phyloP scores from a whole-genome alignment of 228 moss, liverwort and hornwort species.

The Sphagnum fallax region DNA sequence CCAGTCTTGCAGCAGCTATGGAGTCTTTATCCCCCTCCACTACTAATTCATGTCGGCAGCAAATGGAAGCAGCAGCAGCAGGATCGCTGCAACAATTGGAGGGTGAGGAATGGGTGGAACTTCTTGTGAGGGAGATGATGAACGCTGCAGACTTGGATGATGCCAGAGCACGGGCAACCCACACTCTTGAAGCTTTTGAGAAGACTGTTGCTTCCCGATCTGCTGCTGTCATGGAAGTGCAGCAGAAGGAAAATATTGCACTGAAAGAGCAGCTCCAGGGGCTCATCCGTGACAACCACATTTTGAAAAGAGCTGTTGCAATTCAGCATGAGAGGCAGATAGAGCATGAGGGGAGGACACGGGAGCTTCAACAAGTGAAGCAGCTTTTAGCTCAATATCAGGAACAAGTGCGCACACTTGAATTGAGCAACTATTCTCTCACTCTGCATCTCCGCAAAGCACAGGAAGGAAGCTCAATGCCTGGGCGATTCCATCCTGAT shows the following conservation, averaged over 20 bases:
- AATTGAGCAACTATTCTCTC: constrained; percentile 83
- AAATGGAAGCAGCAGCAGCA: constrained; percentile 21
- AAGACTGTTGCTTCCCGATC: constrained; percentile 60
- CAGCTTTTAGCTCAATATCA: constrained; percentile 74
- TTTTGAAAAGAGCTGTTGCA: constrained; percentile 79
- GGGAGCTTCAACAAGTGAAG: constrained; percentile 76
- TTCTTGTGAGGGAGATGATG: constrained; percentile 80
- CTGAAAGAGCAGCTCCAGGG: constrained; percentile 88
- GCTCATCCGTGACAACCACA: constrained; percentile 75
- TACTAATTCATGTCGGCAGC: constrained; percentile 4
- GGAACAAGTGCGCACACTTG: constrained; percentile 79
- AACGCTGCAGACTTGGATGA: constrained; percentile 64
- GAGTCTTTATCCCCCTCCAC: neutral
- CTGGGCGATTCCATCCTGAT: constrained; percentile 90
- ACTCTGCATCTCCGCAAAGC: constrained; percentile 87
- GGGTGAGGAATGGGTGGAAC: constrained; percentile 84
- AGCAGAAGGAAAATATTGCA: constrained; percentile 63
- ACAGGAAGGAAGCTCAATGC: constrained; percentile 91
- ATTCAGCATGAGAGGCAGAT: constrained; percentile 90
- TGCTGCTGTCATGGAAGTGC: constrained; percentile 27
- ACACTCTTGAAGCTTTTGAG: constrained; percentile 79
- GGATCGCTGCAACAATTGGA: constrained; percentile 36
- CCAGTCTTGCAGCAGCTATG: constrained; percentile 3
- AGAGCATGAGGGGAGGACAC: constrained; percentile 72
- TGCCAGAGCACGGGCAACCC: constrained; percentile 65